phyloP scores from a whole-genome alignment of 1,139 yeast species.

The Debaryomyces subglobosus region DNA sequence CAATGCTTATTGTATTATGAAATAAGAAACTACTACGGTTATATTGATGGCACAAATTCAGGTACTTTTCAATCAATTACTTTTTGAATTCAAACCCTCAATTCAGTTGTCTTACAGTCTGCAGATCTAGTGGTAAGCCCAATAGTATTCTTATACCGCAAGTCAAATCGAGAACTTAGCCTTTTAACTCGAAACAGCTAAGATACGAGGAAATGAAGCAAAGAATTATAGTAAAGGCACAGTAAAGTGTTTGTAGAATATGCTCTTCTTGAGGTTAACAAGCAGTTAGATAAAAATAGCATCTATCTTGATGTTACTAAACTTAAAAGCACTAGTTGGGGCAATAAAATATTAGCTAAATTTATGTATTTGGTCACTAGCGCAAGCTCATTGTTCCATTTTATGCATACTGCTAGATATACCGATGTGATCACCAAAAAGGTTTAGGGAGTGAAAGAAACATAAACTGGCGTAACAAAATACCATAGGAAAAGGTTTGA shows the following conservation, averaged over 20 bases:
- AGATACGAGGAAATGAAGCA: not conserved
- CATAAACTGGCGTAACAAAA: too few relatives aligned
- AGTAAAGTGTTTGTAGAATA: not conserved
- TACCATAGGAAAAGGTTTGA: too few relatives aligned
- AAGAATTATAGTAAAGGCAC: not conserved
- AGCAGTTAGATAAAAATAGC: not conserved
- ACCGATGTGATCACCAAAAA: not conserved
- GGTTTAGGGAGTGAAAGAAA: too few relatives aligned
- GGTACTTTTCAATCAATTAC: too few relatives aligned
- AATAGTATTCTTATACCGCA: not conserved
- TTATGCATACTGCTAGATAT: not conserved
- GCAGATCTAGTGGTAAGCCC: too few relatives aligned
- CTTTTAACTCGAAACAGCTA: too few relatives aligned
- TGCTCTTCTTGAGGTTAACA: not conserved
- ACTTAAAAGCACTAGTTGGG: not conserved
- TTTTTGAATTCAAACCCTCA: too few relatives aligned
- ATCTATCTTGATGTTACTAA: not conserved
- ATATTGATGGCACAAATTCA: too few relatives aligned
- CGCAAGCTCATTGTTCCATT: not conserved
- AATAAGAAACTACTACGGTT: too few relatives aligned
- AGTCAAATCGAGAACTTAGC: not conserved
- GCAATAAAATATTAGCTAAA: not conserved
- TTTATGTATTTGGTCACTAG: not conserved
- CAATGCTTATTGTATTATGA: too few relatives aligned
- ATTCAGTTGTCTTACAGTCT: too few relatives aligned